Evolutionary conservation across 1,284 basidiomycete species (phyloP).

Genomic region (Ganoderma meredithae): DNA sequence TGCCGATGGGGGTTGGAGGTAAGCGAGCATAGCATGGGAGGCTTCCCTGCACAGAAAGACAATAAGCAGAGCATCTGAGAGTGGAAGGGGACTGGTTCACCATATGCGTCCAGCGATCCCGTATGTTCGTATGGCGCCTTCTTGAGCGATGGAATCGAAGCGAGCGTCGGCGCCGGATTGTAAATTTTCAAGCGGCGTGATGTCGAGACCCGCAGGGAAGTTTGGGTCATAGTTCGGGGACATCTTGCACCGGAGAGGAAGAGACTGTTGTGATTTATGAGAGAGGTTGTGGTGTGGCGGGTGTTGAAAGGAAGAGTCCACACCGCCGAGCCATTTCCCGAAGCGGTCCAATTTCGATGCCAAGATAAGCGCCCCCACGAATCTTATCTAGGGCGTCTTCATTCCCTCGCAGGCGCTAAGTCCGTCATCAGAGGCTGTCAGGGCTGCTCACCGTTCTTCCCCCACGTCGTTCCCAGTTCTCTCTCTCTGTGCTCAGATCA

Average conservation of each 20-base stretch:
- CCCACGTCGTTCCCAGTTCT: background rate
- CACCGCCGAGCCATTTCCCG: conserved; percentile 12
- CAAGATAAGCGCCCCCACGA: conserved; percentile 14
- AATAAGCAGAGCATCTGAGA: conserved; percentile 5
- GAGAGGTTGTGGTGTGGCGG: background rate
- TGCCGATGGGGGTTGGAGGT: conserved; percentile 51
- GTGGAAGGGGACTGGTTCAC: conserved; percentile 47
- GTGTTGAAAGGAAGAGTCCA: conserved; percentile 3
- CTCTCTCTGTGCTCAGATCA: background rate
- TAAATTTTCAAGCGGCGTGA: conserved; percentile 33
- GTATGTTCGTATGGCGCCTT: conserved; percentile 66
- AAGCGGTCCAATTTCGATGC: conserved; percentile 18
- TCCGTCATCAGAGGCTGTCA: background rate
- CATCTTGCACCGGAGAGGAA: conserved; percentile 9
- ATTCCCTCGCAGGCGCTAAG: too few species aligned
- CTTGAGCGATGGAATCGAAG: conserved; percentile 59
- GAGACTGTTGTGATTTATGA: conserved; percentile 9
- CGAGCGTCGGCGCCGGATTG: conserved; percentile 28
- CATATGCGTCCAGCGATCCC: conserved; percentile 83
- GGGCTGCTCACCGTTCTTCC: background rate
- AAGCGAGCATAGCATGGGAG: conserved; percentile 65
- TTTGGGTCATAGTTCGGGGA: conserved; percentile 33
- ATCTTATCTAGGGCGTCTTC: conserved; percentile 19
- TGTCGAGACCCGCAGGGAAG: conserved; percentile 40
- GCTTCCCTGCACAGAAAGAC: conserved; percentile 65